Base-by-base conservation (phyloP, 495 filamentous ascomycete species). In the Talaromyces liani region DNA sequence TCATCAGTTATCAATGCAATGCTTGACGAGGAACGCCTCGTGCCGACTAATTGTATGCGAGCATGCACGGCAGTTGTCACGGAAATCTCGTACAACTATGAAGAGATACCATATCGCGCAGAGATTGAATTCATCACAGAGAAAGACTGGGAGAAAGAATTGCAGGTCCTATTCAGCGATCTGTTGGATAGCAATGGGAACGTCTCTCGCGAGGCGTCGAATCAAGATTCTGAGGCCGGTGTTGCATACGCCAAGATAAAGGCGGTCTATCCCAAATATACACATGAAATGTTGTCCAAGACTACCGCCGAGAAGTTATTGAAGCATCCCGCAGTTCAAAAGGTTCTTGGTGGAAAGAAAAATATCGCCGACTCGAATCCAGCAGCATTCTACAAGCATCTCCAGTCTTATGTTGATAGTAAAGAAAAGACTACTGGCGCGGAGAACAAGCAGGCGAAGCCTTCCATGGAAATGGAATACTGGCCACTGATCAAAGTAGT, bases 401-500 rank as follows among this genome's bases (percentile, higher is more conserved):
- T 86, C 16, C 78, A 83, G 53, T 58, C 47, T 22, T 84, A 79
- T 58, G 76, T 85, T 16, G 83, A 86, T 60, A 83, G 79, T 65
- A 80, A 80, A 47, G 82, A 80, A 64, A 83, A 80, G 64, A 57
- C 64, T 7, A 71, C 65, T 2, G 22, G 53, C 12, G 67, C 63
- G 9, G 67, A 71, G 57, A 64, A 71, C 36, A 65, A 71, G 63
- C 18, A 39, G 14, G 20, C 25, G 25, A 12, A 22, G 33, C 4
- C 22, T 18, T 45, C 20, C n/a, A 70, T 65, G 49, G 39, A 66
- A 2, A 83, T 85, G 70, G 82, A 83, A 27, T 83, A 77, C 47
- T 91, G 87, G 87, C 88, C 88, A 2, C 69, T 91, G 16, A 84
- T 91, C 56, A 83, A 84, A 59, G 82, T 87, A 18, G 85, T 91